Base-by-base conservation (phyloP, 1,139 yeast species). In the Yamadazyma jaroonii region DNA sequence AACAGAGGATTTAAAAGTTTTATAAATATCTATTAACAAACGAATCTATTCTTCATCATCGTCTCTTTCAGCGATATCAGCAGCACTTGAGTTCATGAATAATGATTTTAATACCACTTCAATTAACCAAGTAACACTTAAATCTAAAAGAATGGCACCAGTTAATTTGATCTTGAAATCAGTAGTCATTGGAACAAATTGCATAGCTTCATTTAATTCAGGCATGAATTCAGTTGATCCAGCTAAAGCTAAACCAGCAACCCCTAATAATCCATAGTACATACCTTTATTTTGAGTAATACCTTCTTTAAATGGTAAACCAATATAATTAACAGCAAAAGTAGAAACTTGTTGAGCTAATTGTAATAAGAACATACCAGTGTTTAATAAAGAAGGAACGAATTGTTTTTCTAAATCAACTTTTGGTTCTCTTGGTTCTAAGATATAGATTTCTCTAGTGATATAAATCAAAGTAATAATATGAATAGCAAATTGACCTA, bases 331-430 rank as follows among this genome's bases (percentile, higher is more conserved):
- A 43, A 94, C 97, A 11, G 97, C 97, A 70, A 92, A 92, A 0
- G 99, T 92, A 9, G 97, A 87, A 34, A 94, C 95, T 65, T 92
- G 97, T 68, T 92, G 97, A 14, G 96, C 95, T 52, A 92, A 75
- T 64, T 90, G 97, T 44, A 92, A 75, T 57, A 92, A 75, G 65
- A 90, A 94, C 74, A 92, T 90, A 52, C 97, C 97, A 24, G 98
- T 92, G 66, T 94, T 94, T 57, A 92, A 77, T 56, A 92, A 72
- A 3, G 97, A 89, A 31, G 98, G 98, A 43, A 70, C 61, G 56
- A 92, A 92, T 50, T 77, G 82, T 59, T 90, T 90, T 57, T 92
- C 98, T 49, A 94, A 74, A 59, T 92, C 97, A 47, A 88, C 73
- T 54, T 80, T 78, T 23, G 92, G 92, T 59, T 81, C 92, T 64